phyloP scores from a whole-genome alignment of 2,329 filamentous ascomycete species.

The Diplodia sapinea region DNA sequence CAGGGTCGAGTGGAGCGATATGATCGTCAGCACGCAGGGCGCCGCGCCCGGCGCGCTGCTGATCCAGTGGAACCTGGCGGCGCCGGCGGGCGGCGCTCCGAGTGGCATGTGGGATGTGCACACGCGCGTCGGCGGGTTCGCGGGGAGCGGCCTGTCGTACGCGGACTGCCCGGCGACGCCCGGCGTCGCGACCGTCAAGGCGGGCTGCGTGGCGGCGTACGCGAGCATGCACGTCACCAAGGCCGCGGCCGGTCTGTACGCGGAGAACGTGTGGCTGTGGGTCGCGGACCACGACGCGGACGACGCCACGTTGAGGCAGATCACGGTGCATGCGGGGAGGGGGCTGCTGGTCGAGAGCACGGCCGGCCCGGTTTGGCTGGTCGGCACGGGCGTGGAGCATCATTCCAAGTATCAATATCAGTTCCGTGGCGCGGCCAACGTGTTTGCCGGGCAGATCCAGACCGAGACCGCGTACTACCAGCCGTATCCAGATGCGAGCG shows the following conservation, averaged over 20 bases:
- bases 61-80: slow-evolving; percentile 73
- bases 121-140: slow-evolving; percentile 79
- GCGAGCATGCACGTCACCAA: slow-evolving; percentile 56
- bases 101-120: slow-evolving; percentile 87
- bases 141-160: slow-evolving; percentile 78
- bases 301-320: slow-evolving; percentile 70
- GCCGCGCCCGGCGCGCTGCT: slow-evolving; percentile 70
- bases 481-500: slow-evolving; percentile 74
- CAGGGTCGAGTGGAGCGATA: slow-evolving; percentile 72
- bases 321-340: slow-evolving; percentile 85
- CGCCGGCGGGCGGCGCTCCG: slow-evolving; percentile 59
- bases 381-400: slow-evolving; percentile 71
- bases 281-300: slow-evolving; percentile 91
- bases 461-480: slow-evolving; percentile 88
- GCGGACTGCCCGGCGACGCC: slow-evolving; percentile 79
- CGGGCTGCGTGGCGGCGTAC: slow-evolving; percentile 75
- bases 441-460: slow-evolving; percentile 85
- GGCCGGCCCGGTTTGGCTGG: slow-evolving; percentile 55
- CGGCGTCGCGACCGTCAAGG: slow-evolving; percentile 57
- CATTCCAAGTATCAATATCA: slow-evolving; percentile 79
- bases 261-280: slow-evolving; percentile 94
- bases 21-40: slow-evolving; percentile 72
- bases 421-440: slow-evolving; percentile 74
- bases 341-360: slow-evolving; percentile 73
- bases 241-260: slow-evolving; percentile 66